Conservation (phyloP, 805 yeast species). For the Saccharomycopsis malanga region DNA sequence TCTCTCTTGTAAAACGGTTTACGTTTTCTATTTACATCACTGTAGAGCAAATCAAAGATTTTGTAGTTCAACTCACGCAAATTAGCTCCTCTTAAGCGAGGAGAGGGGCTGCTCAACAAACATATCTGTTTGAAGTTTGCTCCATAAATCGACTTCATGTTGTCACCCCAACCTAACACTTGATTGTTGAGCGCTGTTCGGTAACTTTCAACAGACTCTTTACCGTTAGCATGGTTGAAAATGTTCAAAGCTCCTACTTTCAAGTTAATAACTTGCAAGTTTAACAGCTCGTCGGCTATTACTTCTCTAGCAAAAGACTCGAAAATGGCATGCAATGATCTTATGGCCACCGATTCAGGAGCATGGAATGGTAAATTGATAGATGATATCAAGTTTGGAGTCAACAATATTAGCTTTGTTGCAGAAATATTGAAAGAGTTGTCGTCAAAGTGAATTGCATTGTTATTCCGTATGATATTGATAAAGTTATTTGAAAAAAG, state of each 20-base stretch:
- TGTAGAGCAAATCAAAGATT: conserved; percentile 18
- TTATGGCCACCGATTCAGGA: conserved; percentile 50
- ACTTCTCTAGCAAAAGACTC: conserved; percentile 36
- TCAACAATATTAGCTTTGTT: conserved; percentile 40
- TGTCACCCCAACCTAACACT: conserved; percentile 18
- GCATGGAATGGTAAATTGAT: conserved; percentile 56
- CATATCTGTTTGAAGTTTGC: conserved; percentile 15
- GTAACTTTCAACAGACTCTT: conserved; percentile 7
- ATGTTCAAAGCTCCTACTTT: conserved; percentile 42
- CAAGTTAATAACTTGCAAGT: conserved; percentile 37
- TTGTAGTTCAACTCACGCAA: conserved; percentile 20
- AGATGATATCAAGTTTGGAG: conserved; percentile 50
- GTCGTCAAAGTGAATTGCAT: conserved; percentile 26
- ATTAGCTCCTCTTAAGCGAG: conserved; percentile 12
- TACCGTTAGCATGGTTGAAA: conserved; percentile 25
- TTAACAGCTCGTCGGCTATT: conserved; percentile 29
- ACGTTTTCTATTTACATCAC: conserved; percentile 9
- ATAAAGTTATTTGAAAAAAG: conserved; percentile 51
- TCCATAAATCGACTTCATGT: conserved; percentile 16
- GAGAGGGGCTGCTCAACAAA: conserved; percentile 15
- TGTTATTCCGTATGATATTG: conserved; percentile 43
- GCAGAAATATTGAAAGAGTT: conserved; percentile 4
- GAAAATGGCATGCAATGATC: conserved; percentile 35
- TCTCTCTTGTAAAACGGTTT: conserved; percentile 14
- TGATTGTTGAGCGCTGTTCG: conserved; percentile 12